phyloP scores from a whole-genome alignment of 2,329 filamentous ascomycete genomes.

The Pestalotiopsis sp. region DNA sequence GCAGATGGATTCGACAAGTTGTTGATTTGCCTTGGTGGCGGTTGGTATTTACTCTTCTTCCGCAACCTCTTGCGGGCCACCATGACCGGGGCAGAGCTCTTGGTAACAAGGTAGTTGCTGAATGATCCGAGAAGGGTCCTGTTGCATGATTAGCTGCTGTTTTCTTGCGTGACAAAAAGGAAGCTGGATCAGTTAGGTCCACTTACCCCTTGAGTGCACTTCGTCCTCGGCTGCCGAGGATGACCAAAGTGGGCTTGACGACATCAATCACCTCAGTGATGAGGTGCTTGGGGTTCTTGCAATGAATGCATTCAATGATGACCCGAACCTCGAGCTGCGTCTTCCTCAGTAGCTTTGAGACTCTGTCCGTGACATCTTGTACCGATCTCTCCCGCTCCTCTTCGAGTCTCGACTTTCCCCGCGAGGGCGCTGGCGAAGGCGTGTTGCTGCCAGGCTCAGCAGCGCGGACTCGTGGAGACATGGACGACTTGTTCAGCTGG shows the following conservation, averaged over 20 bases:
- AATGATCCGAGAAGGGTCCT: constrained; percentile 95
- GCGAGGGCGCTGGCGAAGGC: constrained; percentile 49
- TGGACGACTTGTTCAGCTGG: constrained; percentile 23
- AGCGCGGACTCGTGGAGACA: constrained; percentile 37
- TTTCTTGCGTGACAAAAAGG: constrained; percentile 10
- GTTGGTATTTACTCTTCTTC: constrained; percentile 82
- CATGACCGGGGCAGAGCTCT: constrained; percentile 97
- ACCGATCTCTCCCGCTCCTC: constrained; percentile 79
- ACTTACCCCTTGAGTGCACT: constrained; percentile 90
- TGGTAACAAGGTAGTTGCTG: constrained; percentile 95
- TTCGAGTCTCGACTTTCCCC: constrained; percentile 63
- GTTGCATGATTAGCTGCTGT: constrained; percentile 28
- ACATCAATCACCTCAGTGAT: constrained; percentile 97
- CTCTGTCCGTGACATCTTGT: constrained; percentile 80
- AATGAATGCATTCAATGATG: constrained; percentile 94
- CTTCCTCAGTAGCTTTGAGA: constrained; percentile 84
- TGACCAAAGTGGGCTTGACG: constrained; percentile 86
- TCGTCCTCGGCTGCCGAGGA: constrained; percentile 86
- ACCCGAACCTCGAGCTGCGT: constrained; percentile 90
- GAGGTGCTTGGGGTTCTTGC: constrained; percentile 95
- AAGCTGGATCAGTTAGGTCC: background rate
- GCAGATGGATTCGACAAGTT: constrained; percentile 73
- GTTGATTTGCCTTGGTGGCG: constrained; percentile 73
- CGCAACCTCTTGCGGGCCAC: constrained; percentile 87
- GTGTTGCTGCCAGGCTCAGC: constrained; percentile 33